A percentile compares a stretch with the other conserved stretches of the same genome.
Evolutionary conservation across 1,284 basidiomycete genomes (phyloP).

Genomic region (Tylopilus sp.): DNA sequence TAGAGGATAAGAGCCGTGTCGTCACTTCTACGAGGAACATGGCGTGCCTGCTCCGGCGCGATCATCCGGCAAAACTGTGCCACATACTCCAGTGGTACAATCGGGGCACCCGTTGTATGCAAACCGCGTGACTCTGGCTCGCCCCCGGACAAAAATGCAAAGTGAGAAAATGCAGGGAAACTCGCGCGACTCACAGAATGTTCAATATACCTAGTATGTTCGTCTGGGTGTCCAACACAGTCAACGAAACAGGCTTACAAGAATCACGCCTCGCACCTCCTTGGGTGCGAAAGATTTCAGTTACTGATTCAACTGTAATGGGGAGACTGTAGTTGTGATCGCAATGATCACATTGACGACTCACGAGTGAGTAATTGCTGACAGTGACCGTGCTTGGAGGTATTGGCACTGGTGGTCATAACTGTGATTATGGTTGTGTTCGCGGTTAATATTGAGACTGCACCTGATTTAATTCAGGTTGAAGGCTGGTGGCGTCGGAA

Average conservation of each 20-base stretch:
- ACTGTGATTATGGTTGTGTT: constrained; percentile 1
- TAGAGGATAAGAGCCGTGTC: neutral
- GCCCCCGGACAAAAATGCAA: neutral
- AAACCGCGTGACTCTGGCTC: constrained; percentile 63
- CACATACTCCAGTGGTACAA: constrained; percentile 56
- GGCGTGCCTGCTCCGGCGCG: constrained; percentile 67
- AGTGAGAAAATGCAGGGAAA: neutral
- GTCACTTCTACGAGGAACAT: constrained; percentile 76
- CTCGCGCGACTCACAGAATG: constrained; percentile 67
- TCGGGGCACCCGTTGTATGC: constrained; percentile 46
- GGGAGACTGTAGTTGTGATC: constrained; percentile 55
- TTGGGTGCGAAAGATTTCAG: constrained; percentile 55
- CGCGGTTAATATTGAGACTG: neutral
- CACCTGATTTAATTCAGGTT: constrained; percentile 29
- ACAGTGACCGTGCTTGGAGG: constrained; percentile 15
- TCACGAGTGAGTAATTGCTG: constrained; percentile 39
- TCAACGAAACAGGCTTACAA: constrained; percentile 66
- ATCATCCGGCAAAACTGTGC: constrained; percentile 68
- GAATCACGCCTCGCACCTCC: constrained; percentile 60
- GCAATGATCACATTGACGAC: constrained; percentile 53
- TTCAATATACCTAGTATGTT: constrained; percentile 76
- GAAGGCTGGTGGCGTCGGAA: constrained; percentile 33
- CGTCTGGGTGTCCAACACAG: constrained; percentile 60
- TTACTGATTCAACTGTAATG: constrained; percentile 50
- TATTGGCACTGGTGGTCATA: constrained; percentile 17